phyloP scores from a whole-genome alignment of 768 basidiomycete genomes.

The Pleurotus eryngii region DNA sequence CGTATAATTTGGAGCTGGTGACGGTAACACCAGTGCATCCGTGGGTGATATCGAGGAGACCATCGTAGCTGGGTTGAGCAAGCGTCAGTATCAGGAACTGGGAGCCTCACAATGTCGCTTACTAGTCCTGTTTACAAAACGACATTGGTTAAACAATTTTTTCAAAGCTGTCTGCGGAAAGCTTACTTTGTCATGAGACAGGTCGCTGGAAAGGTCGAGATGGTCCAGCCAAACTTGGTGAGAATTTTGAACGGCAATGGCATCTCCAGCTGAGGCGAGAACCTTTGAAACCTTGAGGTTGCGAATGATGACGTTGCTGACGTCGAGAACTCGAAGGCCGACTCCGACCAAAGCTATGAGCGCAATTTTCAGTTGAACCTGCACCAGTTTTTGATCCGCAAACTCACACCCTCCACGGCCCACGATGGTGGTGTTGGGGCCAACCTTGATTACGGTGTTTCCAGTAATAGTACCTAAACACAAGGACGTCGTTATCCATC shows the following conservation, averaged over 20 bases:
- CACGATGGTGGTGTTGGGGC: slow-evolving; percentile 41
- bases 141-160: background rate
- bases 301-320: slow-evolving; percentile 44
- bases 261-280: slow-evolving; percentile 41
- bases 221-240: slow-evolving; percentile 44
- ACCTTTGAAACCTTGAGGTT: slow-evolving; percentile 50
- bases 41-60: slow-evolving; percentile 42
- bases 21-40: slow-evolving; percentile 40
- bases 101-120: slow-evolving; percentile 3
- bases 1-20: slow-evolving; percentile 37
- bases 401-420: slow-evolving; percentile 33
- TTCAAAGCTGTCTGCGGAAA: background rate
- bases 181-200: slow-evolving; percentile 35
- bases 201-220: slow-evolving; percentile 40
- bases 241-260: slow-evolving; percentile 38
- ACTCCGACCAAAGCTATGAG: slow-evolving; percentile 39
- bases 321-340: slow-evolving; percentile 41
- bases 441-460: slow-evolving; percentile 36
- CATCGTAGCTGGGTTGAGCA: slow-evolving; percentile 33
- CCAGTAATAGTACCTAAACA: slow-evolving; percentile 39
- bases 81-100: background rate
- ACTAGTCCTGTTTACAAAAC: slow-evolving; percentile 22
- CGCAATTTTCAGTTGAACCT: too few species aligned
- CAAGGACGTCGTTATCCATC: background rate
- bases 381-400: background rate